Base-by-base conservation (phyloP, 2,329 filamentous ascomycete species). In the Fusarium lyarnte region DNA sequence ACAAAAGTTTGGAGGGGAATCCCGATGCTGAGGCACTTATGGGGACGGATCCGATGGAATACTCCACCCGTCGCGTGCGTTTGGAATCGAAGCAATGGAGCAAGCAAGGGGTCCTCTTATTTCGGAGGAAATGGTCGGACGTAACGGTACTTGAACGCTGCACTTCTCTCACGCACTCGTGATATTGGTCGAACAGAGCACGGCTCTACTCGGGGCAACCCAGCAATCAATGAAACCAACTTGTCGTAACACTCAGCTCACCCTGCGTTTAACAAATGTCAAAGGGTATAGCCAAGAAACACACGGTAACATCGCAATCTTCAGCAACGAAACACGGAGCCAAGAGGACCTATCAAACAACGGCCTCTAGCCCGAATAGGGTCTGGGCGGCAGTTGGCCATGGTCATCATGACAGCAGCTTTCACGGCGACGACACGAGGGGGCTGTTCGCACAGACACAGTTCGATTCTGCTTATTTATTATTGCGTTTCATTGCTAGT, bases 21-120 rank as follows among this genome's bases (percentile, higher is more conserved):
- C 61, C 70, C 66, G 70, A 73, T 73, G 57, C 53, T 70, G 70
- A 67, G 70, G 70, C 65, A 73, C 59, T 69, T 62, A 71, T 69
- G 72, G 73, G 59, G 64, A 71, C 61, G 33, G 58, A 72, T 29
- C 63, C 61, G 69, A 62, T 64, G 62, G 41, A 33, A 65, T 49
- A 55, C 58, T 74, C 75, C 75, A 76, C 75, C 58, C 59, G 42
- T 76, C 72, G 75, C 72, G 75, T 77, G 75, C 41, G 23, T 49
- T 9, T 53, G 31, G 17, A 35, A 51, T 51, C 17, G 47, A 51
- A 51, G 29, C n/a, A 51, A 51, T 35, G 47, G 47, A 21, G 47
- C 62, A 64, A 45, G 62, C 31, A 33, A 54, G 49, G 74, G 74
- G 42, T 61, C 66, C 59, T 66, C 33, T 52, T 57, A 53, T 54